Percentiles rank a stretch among this genome's conserved stretches.
These are phyloP conservation scores for Thielaviopsis euricoi DNA, from an alignment of 2,329 filamentous ascomycete species.

Conservation along the genomic window DNA sequence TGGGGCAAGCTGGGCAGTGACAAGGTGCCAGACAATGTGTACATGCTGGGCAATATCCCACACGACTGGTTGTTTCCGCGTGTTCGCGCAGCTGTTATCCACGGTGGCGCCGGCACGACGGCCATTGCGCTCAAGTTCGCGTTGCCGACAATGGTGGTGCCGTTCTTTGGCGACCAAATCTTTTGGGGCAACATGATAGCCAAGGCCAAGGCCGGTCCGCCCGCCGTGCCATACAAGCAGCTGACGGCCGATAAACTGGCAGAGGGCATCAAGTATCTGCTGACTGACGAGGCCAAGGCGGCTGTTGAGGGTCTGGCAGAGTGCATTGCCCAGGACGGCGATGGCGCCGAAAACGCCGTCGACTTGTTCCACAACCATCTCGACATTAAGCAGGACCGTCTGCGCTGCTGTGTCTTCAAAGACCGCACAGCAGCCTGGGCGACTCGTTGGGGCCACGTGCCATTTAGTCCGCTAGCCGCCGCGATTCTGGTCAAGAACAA, in stretches of 20 bases:
- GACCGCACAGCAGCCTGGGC: conserved; percentile 51
- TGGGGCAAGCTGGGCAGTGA: conserved; percentile 56
- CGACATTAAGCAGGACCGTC: conserved; percentile 31
- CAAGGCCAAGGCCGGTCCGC: conserved; percentile 45
- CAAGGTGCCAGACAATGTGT: conserved; percentile 44
- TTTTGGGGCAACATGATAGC: conserved; percentile 62
- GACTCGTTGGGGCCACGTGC: conserved; percentile 41
- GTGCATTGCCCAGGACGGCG: conserved; percentile 44
- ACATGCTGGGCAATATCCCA: conserved; percentile 56
- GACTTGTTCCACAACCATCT: conserved; percentile 47
- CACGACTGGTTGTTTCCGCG: conserved; percentile 64
- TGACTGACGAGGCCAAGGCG: conserved; percentile 41
- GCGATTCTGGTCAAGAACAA: conserved; percentile 45
- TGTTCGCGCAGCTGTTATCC: conserved; percentile 51
- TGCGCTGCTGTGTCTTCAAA: conserved; percentile 50
- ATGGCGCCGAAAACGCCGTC: conserved; percentile 55
- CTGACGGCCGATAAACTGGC: conserved; percentile 46
- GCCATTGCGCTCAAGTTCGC: conserved; percentile 57
- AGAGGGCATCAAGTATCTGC: conserved; percentile 52
- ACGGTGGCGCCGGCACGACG: conserved; percentile 64
- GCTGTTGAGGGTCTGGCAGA: conserved; percentile 43
- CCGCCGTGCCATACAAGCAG: conserved; percentile 51
- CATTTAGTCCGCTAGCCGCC: conserved; percentile 47
- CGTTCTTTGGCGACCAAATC: conserved; percentile 65
- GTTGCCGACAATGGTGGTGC: conserved; percentile 58